Evolutionary conservation across 139 green algal species (phyloP).

Genomic region (Volvox africanus): DNA sequence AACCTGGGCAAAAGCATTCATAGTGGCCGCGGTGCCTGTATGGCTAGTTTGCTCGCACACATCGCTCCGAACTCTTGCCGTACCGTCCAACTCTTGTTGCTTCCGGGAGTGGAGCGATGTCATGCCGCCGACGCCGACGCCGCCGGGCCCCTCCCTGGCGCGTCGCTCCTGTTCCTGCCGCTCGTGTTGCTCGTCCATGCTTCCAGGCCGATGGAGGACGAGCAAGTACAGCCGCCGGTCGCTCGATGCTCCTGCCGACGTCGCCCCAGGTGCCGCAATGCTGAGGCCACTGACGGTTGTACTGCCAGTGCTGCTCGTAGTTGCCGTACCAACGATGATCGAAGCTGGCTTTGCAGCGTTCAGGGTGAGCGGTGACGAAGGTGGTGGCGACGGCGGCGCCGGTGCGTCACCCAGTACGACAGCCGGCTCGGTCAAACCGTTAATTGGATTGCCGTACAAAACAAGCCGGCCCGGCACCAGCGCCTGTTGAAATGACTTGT

Average conservation of each 20-base stretch:
- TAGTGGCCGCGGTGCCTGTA: too few relatives aligned
- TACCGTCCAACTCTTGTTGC: conserved; percentile 41
- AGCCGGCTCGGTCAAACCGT: conserved; percentile 75
- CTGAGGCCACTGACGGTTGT: background rate
- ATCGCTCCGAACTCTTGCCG: background rate
- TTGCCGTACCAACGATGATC: background rate
- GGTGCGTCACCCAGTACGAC: conserved; percentile 64
- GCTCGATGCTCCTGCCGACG: background rate
- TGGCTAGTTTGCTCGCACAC: too few relatives aligned
- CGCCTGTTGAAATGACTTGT: conserved; percentile 64
- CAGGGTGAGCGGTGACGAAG: background rate
- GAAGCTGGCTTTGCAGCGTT: background rate
- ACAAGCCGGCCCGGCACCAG: conserved; percentile 74
- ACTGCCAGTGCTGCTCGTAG: background rate
- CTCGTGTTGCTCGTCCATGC: conserved; percentile 49
- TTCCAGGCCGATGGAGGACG: conserved; percentile 57
- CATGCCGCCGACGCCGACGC: conserved; percentile 26
- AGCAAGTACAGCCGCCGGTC: conserved; percentile 62
- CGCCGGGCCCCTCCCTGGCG: background rate
- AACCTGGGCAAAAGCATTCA: too few relatives aligned
- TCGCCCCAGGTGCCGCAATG: background rate
- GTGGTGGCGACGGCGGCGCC: background rate
- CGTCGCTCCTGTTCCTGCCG: conserved; percentile 4
- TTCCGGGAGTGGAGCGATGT: background rate
- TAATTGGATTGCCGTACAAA: conserved; percentile 62